Conservation (phyloP, 2,329 filamentous ascomycete species). For the Teratosphaeria nubilosa region DNA sequence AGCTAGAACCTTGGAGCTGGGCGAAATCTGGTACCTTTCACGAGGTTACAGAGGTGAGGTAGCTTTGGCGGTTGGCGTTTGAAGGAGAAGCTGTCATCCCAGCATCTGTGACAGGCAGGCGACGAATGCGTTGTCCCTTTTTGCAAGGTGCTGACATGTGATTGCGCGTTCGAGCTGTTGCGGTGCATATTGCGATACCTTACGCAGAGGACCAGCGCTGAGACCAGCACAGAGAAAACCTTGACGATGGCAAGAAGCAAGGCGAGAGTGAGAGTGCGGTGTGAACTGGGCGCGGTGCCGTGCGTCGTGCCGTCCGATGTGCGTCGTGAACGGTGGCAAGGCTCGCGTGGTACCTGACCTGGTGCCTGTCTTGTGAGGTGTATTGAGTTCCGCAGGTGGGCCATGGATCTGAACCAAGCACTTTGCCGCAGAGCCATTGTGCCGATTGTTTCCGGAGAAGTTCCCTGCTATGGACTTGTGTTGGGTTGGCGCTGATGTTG, state of each 20-base stretch:
- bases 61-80: conserved; percentile 2
- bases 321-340: background rate
- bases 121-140: background rate
- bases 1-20: background rate
- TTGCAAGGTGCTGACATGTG: background rate
- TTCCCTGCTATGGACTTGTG: background rate
- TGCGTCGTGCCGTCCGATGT: background rate
- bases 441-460: background rate
- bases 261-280: background rate
- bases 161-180: background rate
- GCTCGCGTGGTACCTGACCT: conserved; percentile 1
- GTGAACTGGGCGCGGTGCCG: background rate
- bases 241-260: background rate
- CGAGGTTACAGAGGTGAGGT: background rate
- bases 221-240: background rate
- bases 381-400: background rate
- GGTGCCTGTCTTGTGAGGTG: background rate
- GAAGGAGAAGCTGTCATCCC: conserved; percentile 3
- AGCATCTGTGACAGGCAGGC: background rate
- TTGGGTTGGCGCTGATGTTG: background rate
- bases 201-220: background rate
- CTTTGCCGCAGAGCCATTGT: background rate
- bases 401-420: background rate
- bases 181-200: background rate
- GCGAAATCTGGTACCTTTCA: background rate